phyloP scores from a whole-genome alignment of 2,329 filamentous ascomycete species.

The Cryphonectria parasitica region DNA sequence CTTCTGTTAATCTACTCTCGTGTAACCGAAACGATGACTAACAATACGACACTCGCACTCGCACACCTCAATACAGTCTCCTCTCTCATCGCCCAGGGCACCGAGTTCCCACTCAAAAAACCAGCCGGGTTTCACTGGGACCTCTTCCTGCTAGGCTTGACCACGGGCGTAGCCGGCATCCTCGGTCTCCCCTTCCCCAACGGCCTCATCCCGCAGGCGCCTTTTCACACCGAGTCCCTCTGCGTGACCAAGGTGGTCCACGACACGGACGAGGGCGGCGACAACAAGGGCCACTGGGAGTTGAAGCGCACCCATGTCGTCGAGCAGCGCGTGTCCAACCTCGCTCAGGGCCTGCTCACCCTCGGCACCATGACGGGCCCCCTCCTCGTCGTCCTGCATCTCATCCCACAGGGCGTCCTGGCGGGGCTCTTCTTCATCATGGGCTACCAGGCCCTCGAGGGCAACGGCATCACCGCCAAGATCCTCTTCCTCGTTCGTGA shows the following conservation, averaged over 20 bases:
- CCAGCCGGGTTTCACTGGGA: slow-evolving; percentile 88
- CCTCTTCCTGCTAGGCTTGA: slow-evolving; percentile 77
- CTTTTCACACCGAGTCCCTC: slow-evolving; percentile 79
- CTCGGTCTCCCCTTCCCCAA: slow-evolving; percentile 82
- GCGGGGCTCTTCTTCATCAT: slow-evolving; percentile 85
- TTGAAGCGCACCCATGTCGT: slow-evolving; percentile 66
- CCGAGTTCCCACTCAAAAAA: slow-evolving; percentile 79
- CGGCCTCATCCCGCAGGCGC: slow-evolving; percentile 81
- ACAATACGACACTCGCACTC: background rate
- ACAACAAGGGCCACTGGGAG: slow-evolving; percentile 59
- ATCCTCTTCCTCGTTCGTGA: slow-evolving; percentile 72
- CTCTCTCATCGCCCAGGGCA: slow-evolving; percentile 80
- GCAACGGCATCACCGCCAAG: slow-evolving; percentile 78
- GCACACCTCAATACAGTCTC: slow-evolving; percentile 59
- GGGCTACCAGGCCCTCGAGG: slow-evolving; percentile 77
- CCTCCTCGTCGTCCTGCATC: slow-evolving; percentile 72
- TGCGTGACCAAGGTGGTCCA: slow-evolving; percentile 67
- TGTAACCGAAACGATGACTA: background rate
- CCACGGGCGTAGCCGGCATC: slow-evolving; percentile 74
- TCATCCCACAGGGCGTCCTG: slow-evolving; percentile 79
- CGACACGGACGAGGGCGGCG: slow-evolving; percentile 55
- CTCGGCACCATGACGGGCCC: slow-evolving; percentile 80
- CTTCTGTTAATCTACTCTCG: background rate
- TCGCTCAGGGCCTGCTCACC: slow-evolving; percentile 76
- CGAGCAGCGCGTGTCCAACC: slow-evolving; percentile 79